These are phyloP conservation scores for Populus nigra DNA, from an alignment of 345 rosid genomes.

Conservation along the genomic window DNA sequence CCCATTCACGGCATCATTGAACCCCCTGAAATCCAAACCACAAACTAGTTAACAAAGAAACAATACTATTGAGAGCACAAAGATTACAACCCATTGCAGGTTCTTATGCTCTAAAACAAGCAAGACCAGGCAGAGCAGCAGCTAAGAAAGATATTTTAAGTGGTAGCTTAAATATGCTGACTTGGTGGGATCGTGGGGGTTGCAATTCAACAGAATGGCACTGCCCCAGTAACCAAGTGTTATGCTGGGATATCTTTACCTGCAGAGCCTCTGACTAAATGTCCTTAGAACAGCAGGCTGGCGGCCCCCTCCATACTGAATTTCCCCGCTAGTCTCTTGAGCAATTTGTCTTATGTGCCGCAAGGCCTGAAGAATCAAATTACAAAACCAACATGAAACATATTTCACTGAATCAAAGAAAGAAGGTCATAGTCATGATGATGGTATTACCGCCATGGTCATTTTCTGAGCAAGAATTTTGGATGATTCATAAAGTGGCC, in stretches of 20 bases:
- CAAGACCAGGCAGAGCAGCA: not conserved
- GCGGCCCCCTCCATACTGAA: conserved; percentile 89
- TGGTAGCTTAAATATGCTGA: not conserved
- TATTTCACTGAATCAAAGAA: not conserved
- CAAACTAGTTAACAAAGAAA: not conserved
- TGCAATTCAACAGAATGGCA: not conserved
- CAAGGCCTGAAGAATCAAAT: conserved; percentile 53
- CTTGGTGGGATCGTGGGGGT: not conserved
- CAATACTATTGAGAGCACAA: not conserved
- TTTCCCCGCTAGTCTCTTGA: conserved; percentile 88
- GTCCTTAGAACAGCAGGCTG: conserved; percentile 95
- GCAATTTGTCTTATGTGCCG: conserved; percentile 84
- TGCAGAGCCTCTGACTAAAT: conserved; percentile 86
- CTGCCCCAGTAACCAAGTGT: not conserved
- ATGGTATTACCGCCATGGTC: conserved; percentile 75
- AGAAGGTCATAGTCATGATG: not conserved
- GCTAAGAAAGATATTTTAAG: not conserved
- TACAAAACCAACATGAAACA: not conserved
- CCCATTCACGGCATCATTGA: conserved; percentile 93
- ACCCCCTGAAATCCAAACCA: conserved; percentile 59
- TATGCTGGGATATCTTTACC: conserved; percentile 40
- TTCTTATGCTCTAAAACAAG: not conserved
- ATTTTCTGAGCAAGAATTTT: conserved; percentile 93
- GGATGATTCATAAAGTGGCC: conserved; percentile 92
- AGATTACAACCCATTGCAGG: not conserved